phyloP scores from a whole-genome alignment of 345 rosid species.

The Citrus inodora region DNA sequence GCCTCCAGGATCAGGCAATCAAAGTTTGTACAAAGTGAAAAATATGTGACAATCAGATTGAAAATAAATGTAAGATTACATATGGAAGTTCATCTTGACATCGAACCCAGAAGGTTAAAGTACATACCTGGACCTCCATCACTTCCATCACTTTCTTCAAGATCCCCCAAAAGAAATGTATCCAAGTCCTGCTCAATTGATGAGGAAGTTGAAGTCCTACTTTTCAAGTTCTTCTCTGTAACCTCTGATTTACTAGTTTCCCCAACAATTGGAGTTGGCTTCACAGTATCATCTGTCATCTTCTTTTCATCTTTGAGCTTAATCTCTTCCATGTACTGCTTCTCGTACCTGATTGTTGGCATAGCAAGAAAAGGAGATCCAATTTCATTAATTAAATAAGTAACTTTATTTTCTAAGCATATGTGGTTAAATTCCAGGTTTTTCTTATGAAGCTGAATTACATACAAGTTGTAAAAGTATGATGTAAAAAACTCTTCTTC shows the following conservation, averaged over 20 bases:
- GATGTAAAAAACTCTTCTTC: background rate
- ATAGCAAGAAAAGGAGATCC: constrained; percentile 8
- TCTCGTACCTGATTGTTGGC: constrained; percentile 48
- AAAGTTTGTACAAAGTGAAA: background rate
- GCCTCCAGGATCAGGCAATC: background rate
- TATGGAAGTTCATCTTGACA: background rate
- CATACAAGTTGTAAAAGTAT: background rate
- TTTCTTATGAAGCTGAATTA: background rate
- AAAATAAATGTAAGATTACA: background rate
- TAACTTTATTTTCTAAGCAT: background rate
- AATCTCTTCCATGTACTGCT: constrained; percentile 66
- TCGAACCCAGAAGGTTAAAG: background rate
- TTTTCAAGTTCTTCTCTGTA: constrained; percentile 39
- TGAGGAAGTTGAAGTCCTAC: constrained; percentile 49
- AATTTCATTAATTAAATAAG: background rate
- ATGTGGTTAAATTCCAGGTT: background rate
- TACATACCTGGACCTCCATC: constrained; percentile 74
- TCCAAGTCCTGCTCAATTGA: constrained; percentile 82
- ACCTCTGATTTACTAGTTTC: constrained; percentile 30
- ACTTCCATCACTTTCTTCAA: constrained; percentile 82
- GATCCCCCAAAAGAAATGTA: constrained; percentile 84
- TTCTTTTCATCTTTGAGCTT: constrained; percentile 62
- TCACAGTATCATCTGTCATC: constrained; percentile 40
- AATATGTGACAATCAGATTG: background rate
- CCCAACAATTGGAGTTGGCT: constrained; percentile 38